These are phyloP conservation scores for Candida morakotiae DNA, from an alignment of 805 yeast species.

Conservation along the genomic window DNA sequence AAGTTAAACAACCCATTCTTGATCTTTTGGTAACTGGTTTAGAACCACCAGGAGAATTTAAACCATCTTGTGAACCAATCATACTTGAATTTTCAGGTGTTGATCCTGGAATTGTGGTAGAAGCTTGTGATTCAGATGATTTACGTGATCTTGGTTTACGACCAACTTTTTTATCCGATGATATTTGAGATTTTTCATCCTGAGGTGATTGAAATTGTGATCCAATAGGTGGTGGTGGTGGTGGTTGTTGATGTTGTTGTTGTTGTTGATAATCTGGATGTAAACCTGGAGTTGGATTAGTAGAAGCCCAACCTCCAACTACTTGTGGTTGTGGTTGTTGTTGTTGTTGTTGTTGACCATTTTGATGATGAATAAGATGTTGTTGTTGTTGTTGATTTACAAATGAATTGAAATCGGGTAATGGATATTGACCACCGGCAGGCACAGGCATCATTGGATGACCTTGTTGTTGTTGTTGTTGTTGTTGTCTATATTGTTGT, in stretches of 20 bases:
- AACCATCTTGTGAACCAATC: background rate
- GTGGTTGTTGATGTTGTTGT: slow-evolving; percentile 1
- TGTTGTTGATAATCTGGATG: slow-evolving; percentile 1
- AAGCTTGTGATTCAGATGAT: slow-evolving; percentile 1
- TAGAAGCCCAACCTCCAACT: background rate
- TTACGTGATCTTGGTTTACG: slow-evolving; percentile 4
- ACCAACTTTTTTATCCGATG: background rate
- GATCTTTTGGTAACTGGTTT: slow-evolving; percentile 43
- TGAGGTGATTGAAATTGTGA: slow-evolving; percentile 4
- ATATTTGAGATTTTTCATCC: background rate
- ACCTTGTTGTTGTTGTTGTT: slow-evolving; percentile 5
- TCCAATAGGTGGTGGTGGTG: slow-evolving; percentile 1
- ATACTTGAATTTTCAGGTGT: slow-evolving; percentile 6
- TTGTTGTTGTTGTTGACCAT: slow-evolving; percentile 1
- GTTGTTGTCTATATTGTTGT: slow-evolving; percentile 4
- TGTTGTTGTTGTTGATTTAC: slow-evolving; percentile 3
- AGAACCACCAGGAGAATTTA: background rate
- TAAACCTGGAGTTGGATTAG: background rate
- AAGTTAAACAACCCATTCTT: slow-evolving; percentile 73
- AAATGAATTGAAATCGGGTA: slow-evolving; percentile 3
- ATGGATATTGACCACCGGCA: slow-evolving; percentile 4
- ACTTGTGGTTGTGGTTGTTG: slow-evolving; percentile 1
- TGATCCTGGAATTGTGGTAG: slow-evolving; percentile 3
- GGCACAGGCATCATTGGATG: slow-evolving; percentile 5
- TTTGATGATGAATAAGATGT: background rate